Evolutionary conservation across 495 filamentous ascomycete species (phyloP).

Genomic region (Penicillium subrubescens): DNA sequence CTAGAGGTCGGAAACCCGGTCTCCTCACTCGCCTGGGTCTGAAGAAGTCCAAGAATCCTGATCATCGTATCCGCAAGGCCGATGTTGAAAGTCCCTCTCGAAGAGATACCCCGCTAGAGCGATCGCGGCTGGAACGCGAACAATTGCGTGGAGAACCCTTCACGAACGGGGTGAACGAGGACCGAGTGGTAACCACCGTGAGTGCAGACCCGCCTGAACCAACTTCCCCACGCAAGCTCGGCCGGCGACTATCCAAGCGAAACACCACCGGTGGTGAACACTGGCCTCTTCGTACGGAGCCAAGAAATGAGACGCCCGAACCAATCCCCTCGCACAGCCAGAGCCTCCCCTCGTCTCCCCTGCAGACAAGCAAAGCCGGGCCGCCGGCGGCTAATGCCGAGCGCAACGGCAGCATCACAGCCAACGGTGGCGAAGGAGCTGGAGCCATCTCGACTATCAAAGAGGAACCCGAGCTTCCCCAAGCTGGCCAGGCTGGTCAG

Average conservation of each 20-base stretch:
- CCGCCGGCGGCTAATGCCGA: neutral
- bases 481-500: constrained; percentile 16
- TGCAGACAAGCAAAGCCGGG: constrained; percentile 13
- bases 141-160: constrained; percentile 24
- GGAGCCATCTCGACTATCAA: constrained; percentile 15
- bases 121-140: constrained; percentile 34
- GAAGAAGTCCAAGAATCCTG: constrained; percentile 39
- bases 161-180: constrained; percentile 21
- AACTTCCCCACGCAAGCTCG: constrained; percentile 29
- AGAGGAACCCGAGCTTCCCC: constrained; percentile 19
- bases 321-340: constrained; percentile 17
- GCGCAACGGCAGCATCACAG: constrained; percentile 9
- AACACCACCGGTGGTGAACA: constrained; percentile 21
- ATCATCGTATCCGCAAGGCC: constrained; percentile 36
- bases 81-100: constrained; percentile 32
- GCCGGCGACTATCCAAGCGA: constrained; percentile 33
- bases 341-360: constrained; percentile 16
- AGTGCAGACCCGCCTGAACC: constrained; percentile 18
- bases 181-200: constrained; percentile 18
- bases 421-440: constrained; percentile 13
- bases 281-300: constrained; percentile 34
- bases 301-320: constrained; percentile 14
- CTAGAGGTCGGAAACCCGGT: constrained; percentile 38
- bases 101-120: constrained; percentile 41
- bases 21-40: constrained; percentile 47